Evolutionary conservation across 2,329 filamentous ascomycete species (phyloP), one percentile per base, ranked within the genome.

Genomic region (Raffaelea deltoideospora): DNA sequence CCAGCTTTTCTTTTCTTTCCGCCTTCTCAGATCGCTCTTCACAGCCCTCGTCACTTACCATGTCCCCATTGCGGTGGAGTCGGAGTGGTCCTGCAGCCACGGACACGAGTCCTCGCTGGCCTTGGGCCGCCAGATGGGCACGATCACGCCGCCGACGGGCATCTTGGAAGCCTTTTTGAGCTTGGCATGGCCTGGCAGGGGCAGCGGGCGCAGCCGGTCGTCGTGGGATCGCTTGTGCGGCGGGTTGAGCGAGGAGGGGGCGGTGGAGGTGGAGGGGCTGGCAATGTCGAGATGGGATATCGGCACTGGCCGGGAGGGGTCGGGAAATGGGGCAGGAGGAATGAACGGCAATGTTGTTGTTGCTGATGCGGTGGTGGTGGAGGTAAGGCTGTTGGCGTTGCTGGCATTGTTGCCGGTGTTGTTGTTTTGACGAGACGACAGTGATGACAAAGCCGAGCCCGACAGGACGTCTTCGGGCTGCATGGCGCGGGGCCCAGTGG

Each of bases 141-240:
- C 47, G 10, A 81, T 51, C 1, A 56, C 50, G 6, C 69, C 75
- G 38, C 65, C 61, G 3, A 54, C 49, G 3, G 64, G 60, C 47
- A 63, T 71, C 42, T 58, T 70, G 35, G 52, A 63, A 5, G 55
- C 38, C 29, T 65, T 67, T 45, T 71, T 75, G 11, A 69, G 55
- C 8, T 60, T 59, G 3, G 65, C 62, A 41, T 72, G 68, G 3
- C 63, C 56, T 2, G 67, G 64, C 3, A 64, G 34, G 31, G 38
- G 22, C 24, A 44, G 61, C 20, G 43, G 43, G 49, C 77, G 78
- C 43, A 83, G 73, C 48, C 71, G 63, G 49, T 84, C 79, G 43
- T 80, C 68, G 30, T 68, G 64, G 7, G 78, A 90, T 40, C 86
- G 76, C 59, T 94, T 94, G 33, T 77, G 71, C 38, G 64, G 76